Evolutionary conservation across 768 basidiomycete genomes (phyloP).

Genomic region (Kwoniella sp.): DNA sequence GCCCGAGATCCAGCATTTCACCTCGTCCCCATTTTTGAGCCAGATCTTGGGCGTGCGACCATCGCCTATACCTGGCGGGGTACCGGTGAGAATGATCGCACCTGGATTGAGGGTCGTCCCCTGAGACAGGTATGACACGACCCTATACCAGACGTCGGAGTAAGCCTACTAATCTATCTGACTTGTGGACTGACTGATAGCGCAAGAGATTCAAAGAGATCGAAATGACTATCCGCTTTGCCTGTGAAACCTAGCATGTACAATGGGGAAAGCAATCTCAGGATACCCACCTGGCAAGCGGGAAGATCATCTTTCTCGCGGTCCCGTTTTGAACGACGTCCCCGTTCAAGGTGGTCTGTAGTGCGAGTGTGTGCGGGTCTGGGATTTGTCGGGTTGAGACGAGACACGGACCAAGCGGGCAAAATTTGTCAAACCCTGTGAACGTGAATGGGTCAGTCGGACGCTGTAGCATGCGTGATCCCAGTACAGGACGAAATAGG

Average conservation of each 20-base stretch:
- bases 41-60: slow-evolving; percentile 70
- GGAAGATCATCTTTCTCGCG: slow-evolving; percentile 31
- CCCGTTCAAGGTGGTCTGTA: slow-evolving; percentile 32
- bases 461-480: neutral
- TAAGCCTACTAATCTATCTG: neutral
- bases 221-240: no score
- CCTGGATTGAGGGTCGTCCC: slow-evolving; percentile 83
- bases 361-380: slow-evolving; percentile 33
- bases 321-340: slow-evolving; percentile 27
- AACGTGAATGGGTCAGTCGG: neutral
- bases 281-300: slow-evolving; percentile 25
- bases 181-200: no score
- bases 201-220: neutral
- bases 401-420: slow-evolving; percentile 51
- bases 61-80: slow-evolving; percentile 77
- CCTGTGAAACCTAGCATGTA: no score
- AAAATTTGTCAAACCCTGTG: slow-evolving; percentile 51
- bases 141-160: slow-evolving; percentile 2
- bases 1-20: slow-evolving; percentile 55
- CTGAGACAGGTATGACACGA: slow-evolving; percentile 74
- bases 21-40: slow-evolving; percentile 73
- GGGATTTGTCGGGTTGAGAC: slow-evolving; percentile 35
- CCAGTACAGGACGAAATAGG: no score
- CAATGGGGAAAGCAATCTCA: no score
- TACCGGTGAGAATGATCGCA: slow-evolving; percentile 72